These are phyloP conservation scores for Stachybotrys chlorohalonatus DNA, from an alignment of 2,329 filamentous ascomycete species.

Conservation along the genomic window DNA sequence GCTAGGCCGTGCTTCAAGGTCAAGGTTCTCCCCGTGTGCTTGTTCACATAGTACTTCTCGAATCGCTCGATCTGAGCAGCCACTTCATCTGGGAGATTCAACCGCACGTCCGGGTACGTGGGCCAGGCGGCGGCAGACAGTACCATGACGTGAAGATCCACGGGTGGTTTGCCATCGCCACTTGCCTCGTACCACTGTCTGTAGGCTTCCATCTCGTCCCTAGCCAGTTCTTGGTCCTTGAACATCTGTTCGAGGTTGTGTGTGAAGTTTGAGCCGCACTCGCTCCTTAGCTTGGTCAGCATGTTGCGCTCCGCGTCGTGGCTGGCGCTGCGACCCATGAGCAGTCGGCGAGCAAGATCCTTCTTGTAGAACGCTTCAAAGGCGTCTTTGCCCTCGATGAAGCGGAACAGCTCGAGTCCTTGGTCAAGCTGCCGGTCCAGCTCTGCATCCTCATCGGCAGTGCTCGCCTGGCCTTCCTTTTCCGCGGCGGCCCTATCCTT, in stretches of 20 bases:
- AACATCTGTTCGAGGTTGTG: slow-evolving; percentile 99
- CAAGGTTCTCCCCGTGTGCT: slow-evolving; percentile 79
- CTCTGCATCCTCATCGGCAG: slow-evolving; percentile 83
- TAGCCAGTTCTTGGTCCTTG: slow-evolving; percentile 89
- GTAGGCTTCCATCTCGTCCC: slow-evolving; percentile 89
- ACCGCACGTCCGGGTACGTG: slow-evolving; percentile 65
- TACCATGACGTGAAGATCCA: slow-evolving; percentile 73
- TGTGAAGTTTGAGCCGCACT: slow-evolving; percentile 90
- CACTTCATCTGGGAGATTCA: slow-evolving; percentile 69
- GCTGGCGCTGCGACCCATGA: slow-evolving; percentile 89
- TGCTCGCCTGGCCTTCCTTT: slow-evolving; percentile 54
- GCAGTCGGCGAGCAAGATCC: slow-evolving; percentile 77
- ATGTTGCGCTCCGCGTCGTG: slow-evolving; percentile 94
- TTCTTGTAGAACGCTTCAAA: slow-evolving; percentile 99
- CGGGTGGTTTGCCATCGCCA: slow-evolving; percentile 32
- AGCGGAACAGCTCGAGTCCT: slow-evolving; percentile 88
- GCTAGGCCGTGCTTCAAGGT: slow-evolving; percentile 92
- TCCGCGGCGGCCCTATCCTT: slow-evolving; percentile 49
- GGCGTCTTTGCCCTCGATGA: slow-evolving; percentile 93
- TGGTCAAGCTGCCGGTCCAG: slow-evolving; percentile 88
- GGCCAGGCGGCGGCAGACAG: slow-evolving; percentile 92
- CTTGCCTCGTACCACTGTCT: slow-evolving; percentile 56
- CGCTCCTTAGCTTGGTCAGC: slow-evolving; percentile 81
- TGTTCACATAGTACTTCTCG: slow-evolving; percentile 76
- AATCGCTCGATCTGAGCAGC: slow-evolving; percentile 71